phyloP scores from a whole-genome alignment of 140 eudicot species.

The Erigeron philadelphicus region DNA sequence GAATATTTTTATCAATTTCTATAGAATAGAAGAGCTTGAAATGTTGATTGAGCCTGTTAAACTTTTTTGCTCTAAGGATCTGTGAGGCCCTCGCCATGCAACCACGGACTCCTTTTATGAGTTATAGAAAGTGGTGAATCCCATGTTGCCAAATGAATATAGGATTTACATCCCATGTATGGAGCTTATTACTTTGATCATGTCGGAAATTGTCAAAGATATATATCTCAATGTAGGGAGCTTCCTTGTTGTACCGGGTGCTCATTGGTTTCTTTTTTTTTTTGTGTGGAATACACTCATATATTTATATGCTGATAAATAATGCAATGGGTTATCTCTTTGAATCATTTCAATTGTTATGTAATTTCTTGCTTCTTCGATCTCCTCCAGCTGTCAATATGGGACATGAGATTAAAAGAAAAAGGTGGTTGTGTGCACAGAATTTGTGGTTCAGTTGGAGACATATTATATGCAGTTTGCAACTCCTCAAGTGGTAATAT shows the following conservation, averaged over 20 bases:
- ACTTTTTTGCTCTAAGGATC: neutral
- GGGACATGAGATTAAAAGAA: slow-evolving; percentile 76
- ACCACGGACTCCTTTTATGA: no score
- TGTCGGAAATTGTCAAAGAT: neutral
- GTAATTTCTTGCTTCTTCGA: neutral
- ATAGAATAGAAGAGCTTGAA: neutral
- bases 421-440: slow-evolving; percentile 82
- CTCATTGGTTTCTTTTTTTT: neutral
- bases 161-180: neutral
- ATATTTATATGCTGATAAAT: neutral
- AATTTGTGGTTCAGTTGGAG: slow-evolving; percentile 70
- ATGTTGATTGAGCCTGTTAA: neutral
- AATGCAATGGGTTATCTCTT: neutral
- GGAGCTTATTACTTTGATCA: neutral
- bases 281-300: neutral
- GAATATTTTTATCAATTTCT: neutral
- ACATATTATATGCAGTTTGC: slow-evolving; percentile 59
- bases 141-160: neutral
- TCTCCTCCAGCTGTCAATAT: slow-evolving; percentile 56
- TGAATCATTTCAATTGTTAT: neutral
- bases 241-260: neutral
- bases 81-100: slow-evolving; percentile 1
- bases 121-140: neutral
- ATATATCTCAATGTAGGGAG: neutral
- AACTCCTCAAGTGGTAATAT: slow-evolving; percentile 58